A percentile compares a stretch with the other conserved stretches of the same genome.
These are phyloP conservation scores for Plectosphaerella sp. DNA, from an alignment of 2,329 filamentous ascomycete species.

Conservation along the genomic window DNA sequence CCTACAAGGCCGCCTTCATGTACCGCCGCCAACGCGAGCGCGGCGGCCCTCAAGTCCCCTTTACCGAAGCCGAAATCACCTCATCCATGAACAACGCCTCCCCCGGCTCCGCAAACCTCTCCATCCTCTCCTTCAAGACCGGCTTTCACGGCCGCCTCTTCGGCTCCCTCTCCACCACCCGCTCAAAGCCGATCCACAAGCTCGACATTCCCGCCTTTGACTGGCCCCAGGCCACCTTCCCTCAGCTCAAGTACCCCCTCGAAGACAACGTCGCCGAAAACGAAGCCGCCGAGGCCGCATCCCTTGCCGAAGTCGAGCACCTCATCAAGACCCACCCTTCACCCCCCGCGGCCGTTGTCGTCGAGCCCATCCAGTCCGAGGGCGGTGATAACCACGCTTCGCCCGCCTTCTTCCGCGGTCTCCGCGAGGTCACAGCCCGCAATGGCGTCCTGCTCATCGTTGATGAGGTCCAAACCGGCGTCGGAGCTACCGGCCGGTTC, in stretches of 20 bases:
- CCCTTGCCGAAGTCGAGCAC: conserved; percentile 77
- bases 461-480: conserved; percentile 90
- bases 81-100: conserved; percentile 75
- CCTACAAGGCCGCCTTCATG: conserved; percentile 96
- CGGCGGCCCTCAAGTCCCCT: conserved; percentile 72
- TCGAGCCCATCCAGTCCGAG: conserved; percentile 92
- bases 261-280: conserved; percentile 78
- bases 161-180: conserved; percentile 80
- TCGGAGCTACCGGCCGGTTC: conserved; percentile 90
- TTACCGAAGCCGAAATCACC: conserved; percentile 70
- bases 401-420: conserved; percentile 78
- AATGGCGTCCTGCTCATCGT: conserved; percentile 82
- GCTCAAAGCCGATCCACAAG: conserved; percentile 92
- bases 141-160: conserved; percentile 91
- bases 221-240: conserved; percentile 90
- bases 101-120: conserved; percentile 72
- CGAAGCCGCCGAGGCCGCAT: conserved; percentile 72
- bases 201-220: conserved; percentile 92
- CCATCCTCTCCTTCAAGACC: conserved; percentile 83
- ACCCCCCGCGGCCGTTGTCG: conserved; percentile 74
- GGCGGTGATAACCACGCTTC: conserved; percentile 93
- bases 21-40: conserved; percentile 79
- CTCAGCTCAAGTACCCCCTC: conserved; percentile 79
- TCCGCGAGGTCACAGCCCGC: conserved; percentile 74
- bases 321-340: conserved; percentile 75